phyloP scores from a whole-genome alignment of 768 basidiomycete genomes.

The Pleurotus giganteus region DNA sequence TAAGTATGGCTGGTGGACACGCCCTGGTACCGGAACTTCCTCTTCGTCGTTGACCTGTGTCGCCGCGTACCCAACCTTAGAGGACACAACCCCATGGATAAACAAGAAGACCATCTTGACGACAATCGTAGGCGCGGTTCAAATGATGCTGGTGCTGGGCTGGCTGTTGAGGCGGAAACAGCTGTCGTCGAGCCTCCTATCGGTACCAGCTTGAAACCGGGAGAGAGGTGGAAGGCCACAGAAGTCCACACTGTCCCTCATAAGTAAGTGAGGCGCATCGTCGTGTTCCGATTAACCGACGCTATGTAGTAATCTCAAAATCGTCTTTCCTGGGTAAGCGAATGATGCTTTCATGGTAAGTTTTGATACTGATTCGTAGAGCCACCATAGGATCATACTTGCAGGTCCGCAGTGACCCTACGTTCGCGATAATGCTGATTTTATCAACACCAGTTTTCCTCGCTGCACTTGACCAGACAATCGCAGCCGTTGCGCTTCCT shows the following conservation, averaged over 20 bases:
- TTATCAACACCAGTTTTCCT: background rate
- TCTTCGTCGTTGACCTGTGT: too few relatives aligned
- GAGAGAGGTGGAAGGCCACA: background rate
- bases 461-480: constrained; percentile 37
- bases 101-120: too few relatives aligned
- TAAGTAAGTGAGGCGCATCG: background rate
- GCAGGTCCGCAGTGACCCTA: background rate
- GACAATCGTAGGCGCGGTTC: too few relatives aligned
- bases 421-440: background rate
- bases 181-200: too few relatives aligned
- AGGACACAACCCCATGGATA: too few relatives aligned
- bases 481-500: constrained; percentile 73
- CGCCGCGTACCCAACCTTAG: too few relatives aligned
- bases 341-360: background rate
- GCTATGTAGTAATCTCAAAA: background rate
- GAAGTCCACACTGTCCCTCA: background rate
- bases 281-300: background rate
- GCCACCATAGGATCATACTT: background rate
- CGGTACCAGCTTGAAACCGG: background rate
- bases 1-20: too few relatives aligned
- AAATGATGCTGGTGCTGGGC: too few relatives aligned
- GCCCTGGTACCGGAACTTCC: too few relatives aligned
- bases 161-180: too few relatives aligned
- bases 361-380: background rate
- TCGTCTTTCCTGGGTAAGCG: background rate